Base-by-base conservation (phyloP, 805 yeast genomes). In the Wickerhamiella shivajii region DNA sequence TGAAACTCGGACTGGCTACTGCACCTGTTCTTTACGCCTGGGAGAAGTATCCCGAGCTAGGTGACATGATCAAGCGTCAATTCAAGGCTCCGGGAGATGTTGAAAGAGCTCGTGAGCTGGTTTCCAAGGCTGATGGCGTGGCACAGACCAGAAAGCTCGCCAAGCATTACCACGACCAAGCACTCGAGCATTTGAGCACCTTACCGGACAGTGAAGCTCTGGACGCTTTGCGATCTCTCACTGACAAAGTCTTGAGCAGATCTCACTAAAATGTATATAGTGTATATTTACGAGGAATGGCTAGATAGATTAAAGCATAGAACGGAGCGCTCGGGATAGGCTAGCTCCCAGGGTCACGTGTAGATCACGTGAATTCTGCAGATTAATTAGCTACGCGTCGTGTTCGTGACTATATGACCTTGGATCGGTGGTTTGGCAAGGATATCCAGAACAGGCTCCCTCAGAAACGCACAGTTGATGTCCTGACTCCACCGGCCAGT, bases 21-120 rank as follows among this genome's bases (percentile, higher is more conserved):
- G 97, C 96, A 0, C 98, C 98, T 1, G 84, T 87, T 3, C 60
- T 90, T 35, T 90, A 67, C 56, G 97, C 98, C 1, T 90, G 98
- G 98, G 74, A 70, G 48, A 71, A 77, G 47, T 73, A 71, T 47
- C 93, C 94, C 0, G 77, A 75, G 38, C 63, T 90, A 30, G 97
- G 96, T 3, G 74, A 71, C 23, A 56, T 87, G 47, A 84, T 90
- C 45, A 72, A 71, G 16, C 69, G 97, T 39, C 83, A 87, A 55
- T 90, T 90, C 55, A 64, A 67, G 29, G 59, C 70, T 37, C 71
- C 74, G 2, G 93, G 93, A 4, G 98, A 90, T 53, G 77, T 87
- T 23, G 83, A 79, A 44, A 56, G 61, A n/a, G 92, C 96, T 2
- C 67, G 84, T 20, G 59, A 60, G 25, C 76, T 83, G 6, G 97